These are phyloP conservation scores for Pelargonium australe DNA, from an alignment of 441 rosid genomes.

Conservation along the genomic window DNA sequence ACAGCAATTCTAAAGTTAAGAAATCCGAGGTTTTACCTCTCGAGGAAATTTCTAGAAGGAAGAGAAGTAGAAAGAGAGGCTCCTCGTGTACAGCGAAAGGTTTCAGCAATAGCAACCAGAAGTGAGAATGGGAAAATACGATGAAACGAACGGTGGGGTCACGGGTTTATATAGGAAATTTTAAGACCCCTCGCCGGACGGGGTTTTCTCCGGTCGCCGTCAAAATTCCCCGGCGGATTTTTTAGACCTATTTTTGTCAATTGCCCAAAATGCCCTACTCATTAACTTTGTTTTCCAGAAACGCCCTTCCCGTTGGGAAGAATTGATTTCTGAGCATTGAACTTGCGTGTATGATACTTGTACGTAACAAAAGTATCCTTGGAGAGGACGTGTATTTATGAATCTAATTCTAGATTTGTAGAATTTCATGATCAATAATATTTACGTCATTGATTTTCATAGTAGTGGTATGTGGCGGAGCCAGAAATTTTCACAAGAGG, in stretches of 20 bases:
- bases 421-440: too few relatives aligned
- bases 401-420: too few relatives aligned
- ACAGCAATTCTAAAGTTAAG: neutral
- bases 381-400: too few relatives aligned
- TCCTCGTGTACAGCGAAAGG: neutral
- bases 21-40: conserved; percentile 30
- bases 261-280: neutral
- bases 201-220: conserved; percentile 39
- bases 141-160: conserved; percentile 21
- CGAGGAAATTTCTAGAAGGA: conserved; percentile 21
- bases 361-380: conserved; percentile 19
- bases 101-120: neutral
- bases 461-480: too few relatives aligned
- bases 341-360: conserved; percentile 22
- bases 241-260: neutral
- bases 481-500: too few relatives aligned
- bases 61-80: conserved; percentile 18
- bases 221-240: conserved; percentile 19
- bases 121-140: conserved; percentile 19
- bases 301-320: neutral
- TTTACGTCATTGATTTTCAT: too few relatives aligned
- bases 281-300: neutral
- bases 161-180: conserved; percentile 58
- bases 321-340: neutral
- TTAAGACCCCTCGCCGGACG: conserved; percentile 33